Base-by-base conservation (phyloP, 108 stramenopile species). In the Asterionellopsis glacialis region DNA sequence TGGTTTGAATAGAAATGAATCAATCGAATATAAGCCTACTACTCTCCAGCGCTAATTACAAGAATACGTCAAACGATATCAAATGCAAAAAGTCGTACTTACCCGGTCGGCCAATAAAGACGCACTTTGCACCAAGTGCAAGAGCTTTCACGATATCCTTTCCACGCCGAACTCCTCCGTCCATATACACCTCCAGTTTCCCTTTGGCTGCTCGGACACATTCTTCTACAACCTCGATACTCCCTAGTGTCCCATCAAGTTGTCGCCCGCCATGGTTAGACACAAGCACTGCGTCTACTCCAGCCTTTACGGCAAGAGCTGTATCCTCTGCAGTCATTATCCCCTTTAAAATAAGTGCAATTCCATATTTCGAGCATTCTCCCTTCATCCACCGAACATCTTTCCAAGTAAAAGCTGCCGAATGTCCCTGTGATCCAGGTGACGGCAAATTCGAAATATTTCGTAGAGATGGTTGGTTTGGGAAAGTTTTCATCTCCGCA, bases 191-290 rank as follows among this genome's bases (percentile, higher is more conserved):
- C 60, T 77, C 51, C 58, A 60, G 15, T 66, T 51, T 12, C 61
- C 63, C 24, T 26, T 68, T 71, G 3, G 67, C 79, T 18, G 27
- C 39, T 40, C 40, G 55, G 21, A 74, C 66, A 41, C 50, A 45
- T 47, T 69, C 75, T 15, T 76, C 76, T 12, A 82, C 51, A 3
- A 61, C 67, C 57, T 82, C 74, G 28, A 75, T 56, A 22, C 74
- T 74, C 7, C 77, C 64, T 6, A 67, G 68, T 12, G 61, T 60
- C 38, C 70, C 72, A 67, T 82, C 81, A 16, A 82, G 70, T 65
- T 82, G 81, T 41, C 81, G 74, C 16, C 69, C 81, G 13, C 81
- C 81, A 72, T 82, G 81, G 61, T 82, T 82, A 26, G 78, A 79
- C 27, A 82, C 68, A 74, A 73, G 74, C 48, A 82, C 68, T 53